Evolutionary conservation across 768 basidiomycete species (phyloP), one percentile per base, ranked within the genome.

Genomic region (Mycena sanguinolenta): DNA sequence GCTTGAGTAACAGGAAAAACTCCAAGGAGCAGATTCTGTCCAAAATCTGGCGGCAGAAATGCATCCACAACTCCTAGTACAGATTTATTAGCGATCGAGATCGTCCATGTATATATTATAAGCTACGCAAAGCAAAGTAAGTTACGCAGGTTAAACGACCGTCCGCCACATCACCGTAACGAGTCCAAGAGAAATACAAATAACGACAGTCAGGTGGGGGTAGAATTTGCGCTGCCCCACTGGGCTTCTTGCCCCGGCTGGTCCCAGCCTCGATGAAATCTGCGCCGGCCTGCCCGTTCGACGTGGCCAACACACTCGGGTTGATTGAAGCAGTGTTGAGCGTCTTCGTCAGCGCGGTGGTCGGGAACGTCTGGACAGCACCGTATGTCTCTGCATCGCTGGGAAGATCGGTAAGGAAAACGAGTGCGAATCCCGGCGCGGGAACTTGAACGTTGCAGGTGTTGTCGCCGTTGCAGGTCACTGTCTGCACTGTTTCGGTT

Each of bases 381-480:
- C 19, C 21, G 25, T 65, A 73, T 14, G 67, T 39, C 65, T 73
- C 77, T 46, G 79, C 81, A 2, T 74, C 65, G 34, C 83, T 74
- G 9, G 85, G 82, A 44, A 78, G 66, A 61, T 84, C 79, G 3
- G 84, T 86, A 34, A 95, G 81, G 84, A 94, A 94, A 68, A 95
- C 92, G 57, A 95, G 84, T 0, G 93, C 93, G 71, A 92, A 90
- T 42, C 88, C 88, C 0, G 95, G 94, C 0, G 92, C 91, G 38
- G 88, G 86, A 54, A 95, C 88, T 10, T 84, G 84, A 58, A 95
- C 83, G 27, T 79, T 72, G 78, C 94, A 95, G 0, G 82, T 82
- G 73, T 88, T 87, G 63, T 82, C 80, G 7, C 82, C 79, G 75
- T 92, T 84, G 74, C 95, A 96, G 17, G 79, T 72, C 39, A 95